Evolutionary conservation across 2,329 filamentous ascomycete species (phyloP).

Genomic region (Dactylellina cionopaga): DNA sequence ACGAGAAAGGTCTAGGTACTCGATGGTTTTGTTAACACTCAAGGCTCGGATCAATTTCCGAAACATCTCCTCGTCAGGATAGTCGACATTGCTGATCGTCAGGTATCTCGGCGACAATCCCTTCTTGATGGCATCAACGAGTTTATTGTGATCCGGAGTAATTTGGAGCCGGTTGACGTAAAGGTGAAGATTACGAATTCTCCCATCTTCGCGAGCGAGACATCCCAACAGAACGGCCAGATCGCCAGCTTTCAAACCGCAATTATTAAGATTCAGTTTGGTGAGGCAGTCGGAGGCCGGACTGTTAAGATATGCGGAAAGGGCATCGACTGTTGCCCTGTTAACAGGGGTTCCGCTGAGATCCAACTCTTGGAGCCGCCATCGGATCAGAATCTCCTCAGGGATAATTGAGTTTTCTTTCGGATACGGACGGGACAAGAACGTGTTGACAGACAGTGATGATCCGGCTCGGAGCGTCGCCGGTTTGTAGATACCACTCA

Average conservation of each 20-base stretch:
- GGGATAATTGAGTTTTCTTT: constrained; percentile 62
- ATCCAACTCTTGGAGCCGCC: constrained; percentile 73
- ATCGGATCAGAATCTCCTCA: constrained; percentile 72
- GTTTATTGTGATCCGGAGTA: constrained; percentile 62
- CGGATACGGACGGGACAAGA: background rate
- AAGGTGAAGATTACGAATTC: constrained; percentile 71
- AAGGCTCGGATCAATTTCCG: constrained; percentile 71
- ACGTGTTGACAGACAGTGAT: constrained; percentile 31
- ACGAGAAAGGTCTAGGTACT: constrained; percentile 75
- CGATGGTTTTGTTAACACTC: constrained; percentile 71
- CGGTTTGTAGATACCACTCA: constrained; percentile 1
- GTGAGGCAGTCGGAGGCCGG: constrained; percentile 70
- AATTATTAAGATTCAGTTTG: constrained; percentile 73
- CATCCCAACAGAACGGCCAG: constrained; percentile 73
- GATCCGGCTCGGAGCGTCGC: constrained; percentile 23
- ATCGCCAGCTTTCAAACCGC: constrained; percentile 72
- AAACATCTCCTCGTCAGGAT: constrained; percentile 72
- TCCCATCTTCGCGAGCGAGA: constrained; percentile 66
- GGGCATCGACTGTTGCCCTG: constrained; percentile 69
- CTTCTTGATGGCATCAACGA: constrained; percentile 66
- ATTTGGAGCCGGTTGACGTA: constrained; percentile 62
- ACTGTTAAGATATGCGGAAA: constrained; percentile 72
- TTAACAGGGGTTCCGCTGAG: constrained; percentile 70
- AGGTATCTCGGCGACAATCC: constrained; percentile 71
- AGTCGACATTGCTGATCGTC: constrained; percentile 75